phyloP scores from a whole-genome alignment of 805 yeast species.

The Ogataea corticis region DNA sequence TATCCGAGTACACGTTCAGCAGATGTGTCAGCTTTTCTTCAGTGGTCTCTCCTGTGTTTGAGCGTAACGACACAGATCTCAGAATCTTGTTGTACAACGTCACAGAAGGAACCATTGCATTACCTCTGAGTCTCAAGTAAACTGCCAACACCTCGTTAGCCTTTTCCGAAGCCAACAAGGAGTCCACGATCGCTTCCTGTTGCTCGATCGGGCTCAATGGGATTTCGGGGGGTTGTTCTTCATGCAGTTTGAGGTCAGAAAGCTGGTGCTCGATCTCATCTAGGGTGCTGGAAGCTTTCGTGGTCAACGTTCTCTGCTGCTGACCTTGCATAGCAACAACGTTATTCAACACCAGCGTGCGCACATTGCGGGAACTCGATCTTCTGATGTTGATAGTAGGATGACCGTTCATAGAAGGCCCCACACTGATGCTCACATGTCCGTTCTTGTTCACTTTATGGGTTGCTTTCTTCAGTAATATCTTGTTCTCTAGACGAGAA shows the following conservation, averaged over 20 bases:
- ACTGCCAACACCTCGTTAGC: conserved; percentile 37
- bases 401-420: conserved; percentile 20
- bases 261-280: conserved; percentile 20
- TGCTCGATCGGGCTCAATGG: conserved; percentile 11
- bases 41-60: conserved; percentile 49
- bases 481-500: conserved; percentile 14
- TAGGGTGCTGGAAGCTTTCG: conserved; percentile 9
- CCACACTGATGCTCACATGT: conserved; percentile 30
- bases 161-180: conserved; percentile 23
- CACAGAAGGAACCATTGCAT: conserved; percentile 47
- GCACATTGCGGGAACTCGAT: conserved; percentile 30
- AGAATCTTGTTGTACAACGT: conserved; percentile 56
- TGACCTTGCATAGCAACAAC: neutral
- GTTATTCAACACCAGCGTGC: conserved; percentile 25
- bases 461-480: conserved; percentile 27
- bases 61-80: conserved; percentile 52
- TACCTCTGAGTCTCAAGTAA: conserved; percentile 32
- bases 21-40: conserved; percentile 64
- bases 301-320: neutral
- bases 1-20: conserved; percentile 67
- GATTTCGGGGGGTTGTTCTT: conserved; percentile 1
- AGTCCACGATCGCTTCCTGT: conserved; percentile 27
- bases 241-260: neutral
- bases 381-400: conserved; percentile 31
- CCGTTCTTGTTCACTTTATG: conserved; percentile 32